Evolutionary conservation across 2,329 filamentous ascomycete species (phyloP).

Genomic region (Sclerotinia glacialis): DNA sequence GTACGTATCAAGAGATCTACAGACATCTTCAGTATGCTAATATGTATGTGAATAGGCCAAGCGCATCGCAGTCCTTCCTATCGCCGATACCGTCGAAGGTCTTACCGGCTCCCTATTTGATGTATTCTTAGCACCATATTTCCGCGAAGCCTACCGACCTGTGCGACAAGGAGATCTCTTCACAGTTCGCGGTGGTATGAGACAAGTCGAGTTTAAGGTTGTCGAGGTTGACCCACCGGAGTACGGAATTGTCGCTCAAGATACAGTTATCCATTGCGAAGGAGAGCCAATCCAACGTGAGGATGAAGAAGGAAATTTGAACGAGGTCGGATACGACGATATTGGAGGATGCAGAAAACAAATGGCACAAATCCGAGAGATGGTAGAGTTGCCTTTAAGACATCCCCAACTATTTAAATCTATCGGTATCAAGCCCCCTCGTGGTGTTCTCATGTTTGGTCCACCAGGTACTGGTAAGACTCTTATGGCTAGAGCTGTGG

Average conservation of each 20-base stretch:
- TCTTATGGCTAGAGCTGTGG: constrained; percentile 95
- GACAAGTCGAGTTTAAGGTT: constrained; percentile 99
- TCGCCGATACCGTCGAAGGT: constrained; percentile 96
- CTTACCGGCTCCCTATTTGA: constrained; percentile 97
- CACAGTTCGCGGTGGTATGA: constrained; percentile 96
- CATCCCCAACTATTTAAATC: constrained; percentile 99
- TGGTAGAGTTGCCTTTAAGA: constrained; percentile 93
- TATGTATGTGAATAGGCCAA: constrained; percentile 66
- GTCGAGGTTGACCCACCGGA: constrained; percentile 98
- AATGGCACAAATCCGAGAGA: constrained; percentile 98
- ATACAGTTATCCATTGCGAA: constrained; percentile 98
- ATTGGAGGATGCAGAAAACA: constrained; percentile 99
- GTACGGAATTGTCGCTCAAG: constrained; percentile 97
- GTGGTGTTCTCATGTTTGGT: constrained; percentile 94
- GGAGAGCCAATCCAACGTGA: constrained; percentile 96
- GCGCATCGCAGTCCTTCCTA: constrained; percentile 95
- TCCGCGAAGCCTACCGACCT: constrained; percentile 97
- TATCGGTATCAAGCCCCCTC: constrained; percentile 98
- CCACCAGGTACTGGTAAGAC: constrained; percentile 99
- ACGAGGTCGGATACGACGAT: constrained; percentile 98
- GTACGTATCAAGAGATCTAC: constrained; percentile 55
- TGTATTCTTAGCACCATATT: constrained; percentile 98
- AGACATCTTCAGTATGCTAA: constrained; percentile 30
- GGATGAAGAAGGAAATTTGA: constrained; percentile 98
- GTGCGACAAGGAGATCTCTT: constrained; percentile 97